Evolutionary conservation across 495 filamentous ascomycete species (phyloP).

Genomic region (Aspergillus sclerotiicarbonarius): DNA sequence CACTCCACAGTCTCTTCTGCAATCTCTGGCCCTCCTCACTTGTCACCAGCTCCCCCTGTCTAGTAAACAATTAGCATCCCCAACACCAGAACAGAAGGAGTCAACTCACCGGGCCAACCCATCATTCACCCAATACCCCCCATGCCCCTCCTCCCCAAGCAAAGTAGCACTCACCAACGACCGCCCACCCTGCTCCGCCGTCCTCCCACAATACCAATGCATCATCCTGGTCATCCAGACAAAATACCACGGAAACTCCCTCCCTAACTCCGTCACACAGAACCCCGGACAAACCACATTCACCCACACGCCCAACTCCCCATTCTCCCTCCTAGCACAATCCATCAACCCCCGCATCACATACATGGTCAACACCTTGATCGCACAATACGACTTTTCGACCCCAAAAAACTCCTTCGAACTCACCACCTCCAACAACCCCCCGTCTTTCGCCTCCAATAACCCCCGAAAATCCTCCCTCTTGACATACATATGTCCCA

Average conservation of each 20-base stretch:
- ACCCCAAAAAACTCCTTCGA: conserved; percentile 8
- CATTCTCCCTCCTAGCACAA: conserved; percentile 3
- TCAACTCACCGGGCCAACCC: conserved; percentile 18
- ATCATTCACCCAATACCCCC: conserved; percentile 21
- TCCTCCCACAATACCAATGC: conserved; percentile 18
- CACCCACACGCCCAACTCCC: conserved; percentile 14
- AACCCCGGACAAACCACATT: conserved; percentile 21
- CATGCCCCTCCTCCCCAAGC: conserved; percentile 15
- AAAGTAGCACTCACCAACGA: conserved; percentile 22
- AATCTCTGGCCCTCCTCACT: conserved; percentile 4
- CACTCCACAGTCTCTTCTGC: conserved; percentile 15
- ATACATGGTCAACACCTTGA: conserved; percentile 20
- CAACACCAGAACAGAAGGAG: not conserved
- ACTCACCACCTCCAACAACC: conserved; percentile 12
- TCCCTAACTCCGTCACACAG: conserved; percentile 19
- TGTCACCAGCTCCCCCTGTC: conserved; percentile 14
- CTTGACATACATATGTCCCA: conserved; percentile 13
- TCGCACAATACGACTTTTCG: conserved; percentile 15
- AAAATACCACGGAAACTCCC: conserved; percentile 12
- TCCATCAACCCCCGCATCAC: conserved; percentile 13
- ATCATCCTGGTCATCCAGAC: conserved; percentile 17
- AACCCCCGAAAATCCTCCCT: conserved; percentile 5
- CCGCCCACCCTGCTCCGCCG: conserved; percentile 21
- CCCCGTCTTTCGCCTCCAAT: conserved; percentile 2
- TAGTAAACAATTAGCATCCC: conserved; percentile 1